Evolutionary conservation across 2,329 filamentous ascomycete genomes (phyloP).

Genomic region (Colletotrichum gigasporum): DNA sequence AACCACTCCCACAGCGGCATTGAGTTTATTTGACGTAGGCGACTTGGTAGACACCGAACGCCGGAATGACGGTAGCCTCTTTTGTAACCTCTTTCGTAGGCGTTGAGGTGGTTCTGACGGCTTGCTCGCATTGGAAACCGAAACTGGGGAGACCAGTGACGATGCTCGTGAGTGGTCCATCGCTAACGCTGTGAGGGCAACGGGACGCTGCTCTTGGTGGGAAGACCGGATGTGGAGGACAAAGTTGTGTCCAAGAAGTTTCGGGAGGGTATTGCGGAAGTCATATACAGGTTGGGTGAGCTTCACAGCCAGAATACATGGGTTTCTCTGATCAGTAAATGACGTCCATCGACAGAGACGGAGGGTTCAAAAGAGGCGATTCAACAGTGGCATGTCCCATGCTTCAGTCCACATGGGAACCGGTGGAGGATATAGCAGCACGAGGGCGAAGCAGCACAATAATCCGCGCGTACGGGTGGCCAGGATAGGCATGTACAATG

Average conservation of each 20-base stretch:
- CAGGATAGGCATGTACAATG: conserved; percentile 13
- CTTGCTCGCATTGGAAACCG: conserved; percentile 27
- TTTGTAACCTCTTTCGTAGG: conserved; percentile 40
- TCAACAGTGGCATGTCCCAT: conserved; percentile 13
- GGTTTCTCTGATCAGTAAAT: conserved; percentile 1
- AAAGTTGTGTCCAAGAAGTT: too few species aligned
- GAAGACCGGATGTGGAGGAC: too few species aligned
- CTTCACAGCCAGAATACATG: not conserved
- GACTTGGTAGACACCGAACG: conserved; percentile 38
- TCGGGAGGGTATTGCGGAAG: not conserved
- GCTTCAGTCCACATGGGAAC: not conserved
- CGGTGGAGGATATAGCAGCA: conserved; percentile 3
- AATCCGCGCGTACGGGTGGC: not conserved
- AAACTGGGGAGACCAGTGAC: conserved; percentile 34
- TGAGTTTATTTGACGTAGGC: conserved; percentile 31
- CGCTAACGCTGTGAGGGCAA: conserved; percentile 4
- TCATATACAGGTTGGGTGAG: not conserved
- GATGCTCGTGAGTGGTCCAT: conserved; percentile 36
- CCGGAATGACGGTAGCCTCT: conserved; percentile 38
- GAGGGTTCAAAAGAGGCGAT: not conserved
- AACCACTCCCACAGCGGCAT: conserved; percentile 21
- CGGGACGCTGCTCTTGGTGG: too few species aligned
- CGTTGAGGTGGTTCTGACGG: conserved; percentile 30
- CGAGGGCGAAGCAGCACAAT: not conserved
- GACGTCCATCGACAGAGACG: conserved; percentile 4